These are phyloP conservation scores for Sedum album DNA, from an alignment of 164 flowering plant genomes.

Conservation along the genomic window DNA sequence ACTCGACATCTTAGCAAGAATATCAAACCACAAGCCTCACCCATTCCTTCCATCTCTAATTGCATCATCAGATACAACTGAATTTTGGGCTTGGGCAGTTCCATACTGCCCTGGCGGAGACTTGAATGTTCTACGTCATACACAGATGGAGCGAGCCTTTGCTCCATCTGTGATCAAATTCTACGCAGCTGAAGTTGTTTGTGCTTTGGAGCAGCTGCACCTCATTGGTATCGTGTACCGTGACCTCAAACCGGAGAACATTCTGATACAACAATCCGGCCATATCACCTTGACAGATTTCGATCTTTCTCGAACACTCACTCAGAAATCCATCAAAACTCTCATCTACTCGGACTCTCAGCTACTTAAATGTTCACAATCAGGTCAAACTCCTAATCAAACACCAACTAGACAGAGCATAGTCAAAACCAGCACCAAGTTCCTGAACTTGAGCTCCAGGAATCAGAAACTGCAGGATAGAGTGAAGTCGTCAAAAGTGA, in stretches of 20 bases:
- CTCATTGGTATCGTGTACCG: constrained; percentile 46
- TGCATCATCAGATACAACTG: constrained; percentile 40
- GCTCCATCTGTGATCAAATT: constrained; percentile 53
- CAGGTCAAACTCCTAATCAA: neutral
- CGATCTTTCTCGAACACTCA: constrained; percentile 46
- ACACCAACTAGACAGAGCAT: constrained; percentile 21
- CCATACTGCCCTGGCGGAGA: constrained; percentile 90
- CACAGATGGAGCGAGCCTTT: constrained; percentile 53
- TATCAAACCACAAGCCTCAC: constrained; percentile 28
- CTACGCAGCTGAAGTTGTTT: constrained; percentile 49
- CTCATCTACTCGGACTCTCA: constrained; percentile 9
- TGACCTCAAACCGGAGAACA: constrained; percentile 62
- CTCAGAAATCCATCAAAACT: constrained; percentile 10
- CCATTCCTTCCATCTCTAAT: constrained; percentile 71
- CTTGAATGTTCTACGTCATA: constrained; percentile 76
- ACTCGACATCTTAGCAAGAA: constrained; percentile 46
- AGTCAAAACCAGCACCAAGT: constrained; percentile 13
- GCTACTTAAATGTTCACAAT: neutral
- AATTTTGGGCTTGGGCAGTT: constrained; percentile 70
- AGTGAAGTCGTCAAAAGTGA: constrained; percentile 66
- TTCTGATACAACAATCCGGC: constrained; percentile 50
- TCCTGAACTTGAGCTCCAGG: neutral
- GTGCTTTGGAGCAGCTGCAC: constrained; percentile 55
- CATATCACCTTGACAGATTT: constrained; percentile 69
- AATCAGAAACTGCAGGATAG: constrained; percentile 15